A percentile compares a stretch with the other conserved stretches of the same genome.
Conservation (phyloP, 306 rosid genomes). For the Malus sylvestris region DNA sequence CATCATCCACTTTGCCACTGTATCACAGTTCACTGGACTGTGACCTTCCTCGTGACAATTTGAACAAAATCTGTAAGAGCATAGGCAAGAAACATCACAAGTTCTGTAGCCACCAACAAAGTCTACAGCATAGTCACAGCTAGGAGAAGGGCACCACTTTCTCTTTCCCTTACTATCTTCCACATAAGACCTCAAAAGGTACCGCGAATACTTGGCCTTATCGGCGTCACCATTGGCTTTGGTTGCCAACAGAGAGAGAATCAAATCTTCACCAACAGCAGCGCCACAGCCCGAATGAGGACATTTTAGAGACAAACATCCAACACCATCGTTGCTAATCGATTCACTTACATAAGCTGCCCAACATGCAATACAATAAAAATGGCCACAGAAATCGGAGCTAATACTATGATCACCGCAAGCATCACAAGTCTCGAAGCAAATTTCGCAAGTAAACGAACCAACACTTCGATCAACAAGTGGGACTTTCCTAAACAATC, state of each 20-base stretch:
- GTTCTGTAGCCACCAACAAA: constrained; percentile 40
- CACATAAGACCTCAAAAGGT: constrained; percentile 61
- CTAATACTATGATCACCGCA: constrained; percentile 29
- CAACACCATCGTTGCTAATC: constrained; percentile 46
- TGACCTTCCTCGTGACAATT: constrained; percentile 81
- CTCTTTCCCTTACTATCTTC: constrained; percentile 72
- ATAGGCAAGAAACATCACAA: constrained; percentile 61
- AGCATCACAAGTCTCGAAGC: constrained; percentile 40
- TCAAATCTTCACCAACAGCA: constrained; percentile 64
- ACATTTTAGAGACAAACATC: constrained; percentile 75
- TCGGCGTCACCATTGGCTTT: constrained; percentile 24
- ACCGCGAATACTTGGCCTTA: constrained; percentile 51
- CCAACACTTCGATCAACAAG: constrained; percentile 12
- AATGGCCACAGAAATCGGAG: constrained; percentile 60
- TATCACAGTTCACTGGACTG: constrained; percentile 77
- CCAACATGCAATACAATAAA: constrained; percentile 69
- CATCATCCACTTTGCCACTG: constrained; percentile 55
- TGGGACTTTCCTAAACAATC: constrained; percentile 46
- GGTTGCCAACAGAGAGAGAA: constrained; percentile 23
- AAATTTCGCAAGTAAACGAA: constrained; percentile 58
- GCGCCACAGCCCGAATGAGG: constrained; percentile 53
- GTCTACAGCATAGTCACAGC: constrained; percentile 60
- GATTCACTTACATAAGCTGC: constrained; percentile 59
- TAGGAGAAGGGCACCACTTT: constrained; percentile 93
- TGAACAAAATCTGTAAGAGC: constrained; percentile 71